phyloP scores from a whole-genome alignment of 139 green algal species.

The Micromonas commoda region DNA sequence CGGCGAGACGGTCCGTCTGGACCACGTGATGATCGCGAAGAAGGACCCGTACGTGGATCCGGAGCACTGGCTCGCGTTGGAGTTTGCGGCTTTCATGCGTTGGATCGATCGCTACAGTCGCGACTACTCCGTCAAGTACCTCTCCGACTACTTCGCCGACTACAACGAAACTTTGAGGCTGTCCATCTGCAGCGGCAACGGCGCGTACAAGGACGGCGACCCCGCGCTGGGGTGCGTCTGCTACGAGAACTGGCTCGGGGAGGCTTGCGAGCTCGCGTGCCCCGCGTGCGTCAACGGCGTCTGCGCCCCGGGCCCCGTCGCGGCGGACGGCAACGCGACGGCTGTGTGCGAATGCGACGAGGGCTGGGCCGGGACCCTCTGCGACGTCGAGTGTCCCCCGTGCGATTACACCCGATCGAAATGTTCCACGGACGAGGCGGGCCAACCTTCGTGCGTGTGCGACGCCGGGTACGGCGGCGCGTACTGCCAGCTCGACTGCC shows the following conservation, averaged over 20 bases:
- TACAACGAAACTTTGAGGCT: not conserved
- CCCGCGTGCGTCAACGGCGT: not conserved
- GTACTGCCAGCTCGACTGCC: too few relatives aligned
- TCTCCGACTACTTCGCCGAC: not conserved
- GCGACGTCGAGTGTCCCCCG: too few relatives aligned
- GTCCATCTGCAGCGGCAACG: constrained; percentile 17
- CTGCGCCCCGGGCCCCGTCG: too few relatives aligned
- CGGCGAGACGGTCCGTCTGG: constrained; percentile 19
- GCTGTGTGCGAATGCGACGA: too few relatives aligned
- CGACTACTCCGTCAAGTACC: constrained; percentile 1
- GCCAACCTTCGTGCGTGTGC: too few relatives aligned
- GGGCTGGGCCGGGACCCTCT: too few relatives aligned
- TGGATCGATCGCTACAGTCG: constrained; percentile 13
- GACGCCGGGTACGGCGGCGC: too few relatives aligned
- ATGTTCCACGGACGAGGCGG: too few relatives aligned
- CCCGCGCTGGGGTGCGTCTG: not conserved
- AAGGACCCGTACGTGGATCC: not conserved
- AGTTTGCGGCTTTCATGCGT: too few relatives aligned
- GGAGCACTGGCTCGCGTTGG: not conserved
- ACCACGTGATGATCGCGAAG: not conserved
- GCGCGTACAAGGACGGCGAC: not conserved
- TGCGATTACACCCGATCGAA: too few relatives aligned
- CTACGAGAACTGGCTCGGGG: not conserved
- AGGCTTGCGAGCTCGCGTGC: constrained; percentile 6
- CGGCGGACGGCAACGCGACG: too few relatives aligned